phyloP scores from a whole-genome alignment of 2,329 filamentous ascomycete genomes.

The Pseudohalonectria lignicola region DNA sequence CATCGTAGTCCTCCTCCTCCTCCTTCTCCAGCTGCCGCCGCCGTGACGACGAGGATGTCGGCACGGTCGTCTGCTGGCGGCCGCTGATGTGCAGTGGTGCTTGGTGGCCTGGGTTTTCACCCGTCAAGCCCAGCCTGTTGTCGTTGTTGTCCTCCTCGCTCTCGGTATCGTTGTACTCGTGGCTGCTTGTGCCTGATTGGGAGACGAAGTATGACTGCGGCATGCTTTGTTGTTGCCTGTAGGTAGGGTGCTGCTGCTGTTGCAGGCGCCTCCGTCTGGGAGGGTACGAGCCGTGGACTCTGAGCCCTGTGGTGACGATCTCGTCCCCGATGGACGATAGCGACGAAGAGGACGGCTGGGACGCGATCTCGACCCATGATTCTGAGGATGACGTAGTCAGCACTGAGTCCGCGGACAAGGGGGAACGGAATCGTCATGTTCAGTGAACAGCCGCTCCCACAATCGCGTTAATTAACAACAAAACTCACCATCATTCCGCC shows the following conservation, averaged over 20 bases:
- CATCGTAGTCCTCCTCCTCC: conserved; percentile 36
- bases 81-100: neutral
- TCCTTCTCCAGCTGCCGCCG: too few relatives aligned
- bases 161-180: conserved; percentile 90
- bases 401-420: conserved; percentile 1
- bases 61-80: conserved; percentile 21
- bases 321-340: conserved; percentile 76
- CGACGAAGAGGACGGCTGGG: conserved; percentile 87
- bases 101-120: too few relatives aligned
- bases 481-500: conserved; percentile 19
- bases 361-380: conserved; percentile 92
- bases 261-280: conserved; percentile 46
- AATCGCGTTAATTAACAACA: too few relatives aligned
- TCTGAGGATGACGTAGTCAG: conserved; percentile 41
- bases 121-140: conserved; percentile 29
- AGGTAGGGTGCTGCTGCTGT: conserved; percentile 15
- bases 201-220: conserved; percentile 18
- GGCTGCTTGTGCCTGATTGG: conserved; percentile 54
- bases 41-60: too few relatives aligned
- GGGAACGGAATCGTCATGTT: too few relatives aligned
- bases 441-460: too few relatives aligned
- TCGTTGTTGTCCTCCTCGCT: conserved; percentile 69
- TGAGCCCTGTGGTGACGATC: conserved; percentile 80
- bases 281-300: conserved; percentile 55
- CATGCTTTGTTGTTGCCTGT: neutral